A percentile compares a stretch with the other conserved stretches of the same genome.
Conservation (phyloP, 306 rosid species). For the Chamaecrista fasciculata region DNA sequence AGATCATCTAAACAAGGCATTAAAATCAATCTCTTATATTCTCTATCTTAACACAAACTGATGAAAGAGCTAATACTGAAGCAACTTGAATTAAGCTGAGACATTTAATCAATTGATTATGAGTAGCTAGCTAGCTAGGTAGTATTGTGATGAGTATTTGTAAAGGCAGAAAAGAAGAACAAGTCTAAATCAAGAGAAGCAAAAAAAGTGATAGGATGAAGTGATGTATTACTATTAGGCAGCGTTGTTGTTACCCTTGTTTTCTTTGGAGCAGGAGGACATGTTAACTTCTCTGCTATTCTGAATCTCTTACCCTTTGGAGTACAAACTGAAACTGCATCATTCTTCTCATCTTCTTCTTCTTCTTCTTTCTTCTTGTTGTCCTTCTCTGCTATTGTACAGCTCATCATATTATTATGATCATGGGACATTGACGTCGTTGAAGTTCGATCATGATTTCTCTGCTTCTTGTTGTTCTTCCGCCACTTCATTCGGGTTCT, state of each 20-base stretch:
- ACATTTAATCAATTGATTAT: no score
- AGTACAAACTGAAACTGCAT: conserved; percentile 22
- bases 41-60: no score
- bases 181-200: conserved; percentile 52
- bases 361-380: neutral
- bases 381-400: conserved; percentile 3
- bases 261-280: conserved; percentile 72
- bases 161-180: conserved; percentile 48
- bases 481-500: conserved; percentile 22
- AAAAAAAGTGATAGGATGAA: conserved; percentile 33
- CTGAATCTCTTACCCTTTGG: conserved; percentile 54
- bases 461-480: conserved; percentile 20
- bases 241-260: conserved; percentile 34
- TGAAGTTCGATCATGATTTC: conserved; percentile 24
- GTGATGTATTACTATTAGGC: conserved; percentile 3
- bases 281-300: conserved; percentile 44
- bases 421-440: no score
- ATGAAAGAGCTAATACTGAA: no score
- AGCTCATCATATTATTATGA: no score
- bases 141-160: conserved; percentile 28
- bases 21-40: no score
- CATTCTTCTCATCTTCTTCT: neutral
- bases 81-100: no score
- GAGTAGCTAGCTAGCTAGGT: no score
- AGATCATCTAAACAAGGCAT: neutral